phyloP scores from a whole-genome alignment of 202 grass and related monocot species.

The Eragrostis tef region DNA sequence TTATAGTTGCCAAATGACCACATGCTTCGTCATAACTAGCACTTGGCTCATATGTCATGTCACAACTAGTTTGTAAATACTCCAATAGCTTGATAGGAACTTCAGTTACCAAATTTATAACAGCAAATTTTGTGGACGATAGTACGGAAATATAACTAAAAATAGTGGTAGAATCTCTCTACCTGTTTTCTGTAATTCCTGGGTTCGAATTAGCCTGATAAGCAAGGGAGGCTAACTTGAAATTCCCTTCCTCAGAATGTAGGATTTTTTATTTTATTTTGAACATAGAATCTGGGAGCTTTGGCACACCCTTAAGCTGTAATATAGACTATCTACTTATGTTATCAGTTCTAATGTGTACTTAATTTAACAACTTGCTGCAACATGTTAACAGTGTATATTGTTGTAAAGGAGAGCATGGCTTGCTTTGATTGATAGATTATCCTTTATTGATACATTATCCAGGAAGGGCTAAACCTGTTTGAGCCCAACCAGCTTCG shows the following conservation, averaged over 20 bases:
- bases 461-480: conserved; percentile 23
- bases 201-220: background rate
- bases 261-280: too few species aligned
- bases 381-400: background rate
- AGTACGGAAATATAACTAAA: background rate
- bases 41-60: background rate
- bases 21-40: conserved; percentile 12
- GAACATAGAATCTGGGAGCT: background rate
- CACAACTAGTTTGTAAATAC: background rate
- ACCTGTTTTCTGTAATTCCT: background rate
- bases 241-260: background rate
- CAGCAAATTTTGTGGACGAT: background rate
- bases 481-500: background rate
- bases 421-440: background rate
- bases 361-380: conserved; percentile 3
- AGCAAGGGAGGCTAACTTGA: background rate
- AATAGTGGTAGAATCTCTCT: background rate
- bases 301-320: background rate
- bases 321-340: background rate
- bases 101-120: background rate
- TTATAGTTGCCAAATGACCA: conserved; percentile 1
- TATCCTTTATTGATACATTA: background rate
- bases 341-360: conserved; percentile 2
- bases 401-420: background rate
- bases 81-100: background rate